These are phyloP conservation scores for Globisporangium cylindrosporum DNA, from an alignment of 352 stramenopile genomes.

Conservation along the genomic window DNA sequence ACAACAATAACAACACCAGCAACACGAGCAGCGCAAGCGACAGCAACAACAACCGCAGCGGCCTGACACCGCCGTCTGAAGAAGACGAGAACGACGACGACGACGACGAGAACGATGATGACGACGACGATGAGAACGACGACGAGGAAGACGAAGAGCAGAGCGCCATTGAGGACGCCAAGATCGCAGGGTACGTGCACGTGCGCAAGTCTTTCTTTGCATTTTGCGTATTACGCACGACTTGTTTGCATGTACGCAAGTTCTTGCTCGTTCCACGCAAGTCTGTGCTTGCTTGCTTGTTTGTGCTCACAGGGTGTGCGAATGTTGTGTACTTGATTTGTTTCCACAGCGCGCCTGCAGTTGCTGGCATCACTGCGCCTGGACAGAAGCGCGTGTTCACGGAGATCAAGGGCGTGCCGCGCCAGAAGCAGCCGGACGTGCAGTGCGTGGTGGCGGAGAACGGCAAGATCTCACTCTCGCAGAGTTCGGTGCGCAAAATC, in stretches of 20 bases:
- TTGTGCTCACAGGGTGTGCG: not conserved
- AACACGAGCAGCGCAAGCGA: slow-evolving; percentile 5
- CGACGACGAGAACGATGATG: slow-evolving; percentile 17
- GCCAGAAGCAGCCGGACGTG: slow-evolving; percentile 81
- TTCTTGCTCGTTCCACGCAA: not conserved
- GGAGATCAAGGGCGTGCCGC: slow-evolving; percentile 80
- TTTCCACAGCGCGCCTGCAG: not conserved
- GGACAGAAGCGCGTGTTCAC: slow-evolving; percentile 79
- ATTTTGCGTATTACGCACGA: not conserved
- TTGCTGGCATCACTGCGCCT: not conserved
- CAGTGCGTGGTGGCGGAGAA: slow-evolving; percentile 36
- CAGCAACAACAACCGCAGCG: slow-evolving; percentile 4
- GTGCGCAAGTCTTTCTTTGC: not conserved
- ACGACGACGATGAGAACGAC: slow-evolving; percentile 9
- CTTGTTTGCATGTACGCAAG: not conserved
- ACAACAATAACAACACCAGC: slow-evolving; percentile 2
- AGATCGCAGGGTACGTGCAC: slow-evolving; percentile 16
- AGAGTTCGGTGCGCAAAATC: slow-evolving; percentile 57
- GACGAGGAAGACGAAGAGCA: slow-evolving; percentile 20
- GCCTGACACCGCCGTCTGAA: slow-evolving; percentile 8
- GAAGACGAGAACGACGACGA: slow-evolving; percentile 20
- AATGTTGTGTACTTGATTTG: not conserved
- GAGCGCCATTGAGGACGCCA: slow-evolving; percentile 17
- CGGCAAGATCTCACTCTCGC: slow-evolving; percentile 42
- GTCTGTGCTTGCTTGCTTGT: not conserved